Percentiles rank a stretch among this genome's conserved stretches.
These are phyloP conservation scores for Xylaria bambusicola DNA, from an alignment of 495 filamentous ascomycete genomes.

Conservation along the genomic window DNA sequence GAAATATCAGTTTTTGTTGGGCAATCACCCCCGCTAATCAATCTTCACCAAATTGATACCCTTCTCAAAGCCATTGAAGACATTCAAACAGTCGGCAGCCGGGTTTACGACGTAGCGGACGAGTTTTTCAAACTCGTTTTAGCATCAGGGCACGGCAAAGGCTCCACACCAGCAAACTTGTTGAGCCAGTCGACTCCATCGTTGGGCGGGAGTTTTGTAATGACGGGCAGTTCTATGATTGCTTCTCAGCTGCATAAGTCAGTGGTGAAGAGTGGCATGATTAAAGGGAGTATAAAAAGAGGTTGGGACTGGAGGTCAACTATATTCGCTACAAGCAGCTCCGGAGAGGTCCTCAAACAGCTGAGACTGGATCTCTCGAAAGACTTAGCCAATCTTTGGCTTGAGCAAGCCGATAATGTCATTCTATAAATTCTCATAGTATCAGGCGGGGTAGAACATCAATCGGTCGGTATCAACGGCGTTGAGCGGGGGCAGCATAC, in stretches of 20 bases:
- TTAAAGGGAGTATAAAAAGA: slow-evolving; percentile 55
- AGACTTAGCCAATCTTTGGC: slow-evolving; percentile 66
- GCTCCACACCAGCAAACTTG: slow-evolving; percentile 60
- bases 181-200: slow-evolving; percentile 66
- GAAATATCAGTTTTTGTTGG: slow-evolving; percentile 77
- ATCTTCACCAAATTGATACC: slow-evolving; percentile 66
- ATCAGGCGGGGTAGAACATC: neutral
- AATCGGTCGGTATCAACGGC: slow-evolving; percentile 14
- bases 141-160: slow-evolving; percentile 45
- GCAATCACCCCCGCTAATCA: slow-evolving; percentile 54
- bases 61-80: slow-evolving; percentile 83
- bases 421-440: slow-evolving; percentile 24
- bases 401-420: slow-evolving; percentile 54
- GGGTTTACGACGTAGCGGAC: slow-evolving; percentile 69
- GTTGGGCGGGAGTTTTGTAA: slow-evolving; percentile 56
- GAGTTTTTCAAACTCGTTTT: slow-evolving; percentile 66
- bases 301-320: slow-evolving; percentile 87
- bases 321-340: slow-evolving; percentile 57
- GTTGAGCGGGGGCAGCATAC: slow-evolving; percentile 12
- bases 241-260: slow-evolving; percentile 62
- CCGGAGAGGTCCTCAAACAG: slow-evolving; percentile 67
- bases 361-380: slow-evolving; percentile 73
- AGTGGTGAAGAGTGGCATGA: slow-evolving; percentile 55
- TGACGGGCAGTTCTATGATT: slow-evolving; percentile 73
- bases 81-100: slow-evolving; percentile 69